Base-by-base conservation (phyloP, 2,329 filamentous ascomycete species). In the Ilyonectria robusta region DNA sequence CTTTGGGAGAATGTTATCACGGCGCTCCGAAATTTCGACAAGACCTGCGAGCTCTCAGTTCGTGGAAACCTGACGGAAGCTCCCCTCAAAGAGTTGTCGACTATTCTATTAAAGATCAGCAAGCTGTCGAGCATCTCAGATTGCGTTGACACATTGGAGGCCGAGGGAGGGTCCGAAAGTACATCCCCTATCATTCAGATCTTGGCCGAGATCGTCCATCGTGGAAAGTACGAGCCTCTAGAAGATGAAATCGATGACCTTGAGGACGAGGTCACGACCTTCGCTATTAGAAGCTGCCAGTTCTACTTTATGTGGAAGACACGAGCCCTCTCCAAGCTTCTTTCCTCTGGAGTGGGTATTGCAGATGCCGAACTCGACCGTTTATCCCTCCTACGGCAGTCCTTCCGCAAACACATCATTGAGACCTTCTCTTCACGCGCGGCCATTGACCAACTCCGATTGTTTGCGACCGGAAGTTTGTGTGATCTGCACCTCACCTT, bases 241-340 rank as follows among this genome's bases (percentile, higher is more conserved):
- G 89, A 94, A 61, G 88, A 91, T 48, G 91, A 92, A 15, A 86
- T 91, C 29, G 92, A 94, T 69, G 90, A 90, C 48, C 84, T 93
- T 13, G 95, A 98, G 79, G 93, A 96, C 72, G 91, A 93, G 70
- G 85, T 96, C 48, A 91, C 94, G 7, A 86, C 89, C 2, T 92
- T 91, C 73, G 92, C 94, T 33, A 92, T 97, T 75, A 92, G 93
- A 71, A 87, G 91, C 2, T 86, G 92, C 57, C 87, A 94, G 53
- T 94, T 97, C 81, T 98, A 98, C 82, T 97, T 98, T 78, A 94
- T 97, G 90, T 99, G 96, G 96, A 95, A 96, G 78, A 88, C 92
- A 23, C 88, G 89, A 59, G 84, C 86, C 59, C 76, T 94, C 67
- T 84, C 85, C 68, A 83, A 86, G 60, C 80, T 87, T 17, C 79